Percentiles rank a stretch among this genome's conserved stretches.
Evolutionary conservation across 768 basidiomycete species (phyloP).

Genomic region (Termitomyces sp.): DNA sequence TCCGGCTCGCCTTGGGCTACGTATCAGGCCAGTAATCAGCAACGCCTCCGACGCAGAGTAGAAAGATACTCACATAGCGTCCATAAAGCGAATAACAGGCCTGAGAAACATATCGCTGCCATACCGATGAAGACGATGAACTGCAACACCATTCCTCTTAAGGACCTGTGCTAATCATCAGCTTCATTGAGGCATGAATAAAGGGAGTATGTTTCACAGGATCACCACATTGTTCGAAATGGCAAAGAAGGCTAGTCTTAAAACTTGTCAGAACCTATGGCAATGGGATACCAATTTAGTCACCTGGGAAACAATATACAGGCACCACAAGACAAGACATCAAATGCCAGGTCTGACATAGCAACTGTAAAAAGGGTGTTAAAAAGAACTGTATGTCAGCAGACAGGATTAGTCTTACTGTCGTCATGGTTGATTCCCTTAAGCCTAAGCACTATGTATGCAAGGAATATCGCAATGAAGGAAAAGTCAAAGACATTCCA

Average conservation of each 20-base stretch:
- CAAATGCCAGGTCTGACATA: constrained; percentile 66
- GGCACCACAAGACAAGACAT: constrained; percentile 77
- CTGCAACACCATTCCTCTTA: constrained; percentile 78
- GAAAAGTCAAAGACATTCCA: constrained; percentile 89
- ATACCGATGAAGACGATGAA: constrained; percentile 77
- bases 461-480: constrained; percentile 64
- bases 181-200: background rate
- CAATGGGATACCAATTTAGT: constrained; percentile 2
- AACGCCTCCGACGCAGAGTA: background rate
- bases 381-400: background rate
- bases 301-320: constrained; percentile 84
- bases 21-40: background rate
- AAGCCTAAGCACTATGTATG: constrained; percentile 60
- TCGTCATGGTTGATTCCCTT: constrained; percentile 53
- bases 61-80: constrained; percentile 25
- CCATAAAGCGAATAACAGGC: constrained; percentile 52
- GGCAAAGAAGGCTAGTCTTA: constrained; percentile 72
- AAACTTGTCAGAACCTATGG: background rate
- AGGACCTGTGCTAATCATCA: constrained; percentile 40
- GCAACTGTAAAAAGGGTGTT: constrained; percentile 23
- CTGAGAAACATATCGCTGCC: constrained; percentile 77
- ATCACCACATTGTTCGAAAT: constrained; percentile 76
- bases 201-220: constrained; percentile 40
- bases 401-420: constrained; percentile 27
- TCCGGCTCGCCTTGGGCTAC: constrained; percentile 19